Percentiles rank a stretch among this genome's conserved stretches.
Evolutionary conservation across 495 filamentous ascomycete genomes (phyloP).

Genomic region (Clavariopsis aquatica): DNA sequence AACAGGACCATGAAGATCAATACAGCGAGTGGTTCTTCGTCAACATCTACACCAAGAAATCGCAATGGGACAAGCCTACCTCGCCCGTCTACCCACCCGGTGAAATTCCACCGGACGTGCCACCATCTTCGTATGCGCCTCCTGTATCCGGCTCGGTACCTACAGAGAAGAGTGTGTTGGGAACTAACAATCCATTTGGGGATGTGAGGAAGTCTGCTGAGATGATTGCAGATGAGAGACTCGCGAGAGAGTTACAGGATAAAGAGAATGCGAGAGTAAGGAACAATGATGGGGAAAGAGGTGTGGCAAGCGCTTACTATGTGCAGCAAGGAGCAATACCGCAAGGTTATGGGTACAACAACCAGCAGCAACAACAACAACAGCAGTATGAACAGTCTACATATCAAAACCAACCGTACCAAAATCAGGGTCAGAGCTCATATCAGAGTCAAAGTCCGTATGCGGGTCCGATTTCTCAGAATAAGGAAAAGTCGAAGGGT

Average conservation of each 20-base stretch:
- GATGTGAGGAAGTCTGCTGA: conserved; percentile 28
- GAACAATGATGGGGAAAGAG: background rate
- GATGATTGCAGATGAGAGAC: conserved; percentile 67
- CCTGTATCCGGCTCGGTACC: conserved; percentile 37
- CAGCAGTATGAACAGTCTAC: background rate
- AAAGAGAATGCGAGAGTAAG: conserved; percentile 72
- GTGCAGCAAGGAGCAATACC: conserved; percentile 15
- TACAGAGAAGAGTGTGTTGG: conserved; percentile 58
- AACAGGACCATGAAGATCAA: conserved; percentile 27
- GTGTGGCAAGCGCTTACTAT: conserved; percentile 54
- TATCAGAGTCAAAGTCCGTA: conserved; percentile 6
- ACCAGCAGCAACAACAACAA: background rate
- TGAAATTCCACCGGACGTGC: conserved; percentile 52
- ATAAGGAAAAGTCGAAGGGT: conserved; percentile 47
- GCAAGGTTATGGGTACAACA: background rate
- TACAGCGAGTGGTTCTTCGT: conserved; percentile 72
- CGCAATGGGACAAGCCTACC: conserved; percentile 82
- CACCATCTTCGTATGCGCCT: conserved; percentile 66
- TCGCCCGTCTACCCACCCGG: conserved; percentile 56
- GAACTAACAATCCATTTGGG: conserved; percentile 64
- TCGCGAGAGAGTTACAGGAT: conserved; percentile 77
- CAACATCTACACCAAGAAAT: conserved; percentile 79
- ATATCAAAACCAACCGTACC: conserved; percentile 5
- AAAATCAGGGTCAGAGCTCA: conserved; percentile 1
- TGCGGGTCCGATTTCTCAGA: conserved; percentile 38